Conservation (phyloP, 129 eudicot genomes). For the Dittrichia graveolens region DNA sequence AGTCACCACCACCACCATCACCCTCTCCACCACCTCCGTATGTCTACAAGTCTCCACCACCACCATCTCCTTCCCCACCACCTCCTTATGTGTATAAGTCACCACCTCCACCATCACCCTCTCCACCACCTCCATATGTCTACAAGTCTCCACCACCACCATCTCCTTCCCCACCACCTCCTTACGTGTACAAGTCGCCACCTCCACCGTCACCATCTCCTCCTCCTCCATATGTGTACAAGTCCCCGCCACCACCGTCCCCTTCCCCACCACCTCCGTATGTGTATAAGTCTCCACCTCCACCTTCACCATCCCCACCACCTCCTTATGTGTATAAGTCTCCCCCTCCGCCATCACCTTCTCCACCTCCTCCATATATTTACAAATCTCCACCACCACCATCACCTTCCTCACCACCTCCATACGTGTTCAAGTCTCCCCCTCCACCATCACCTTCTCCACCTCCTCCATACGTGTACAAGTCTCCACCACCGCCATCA, state of each 20-base stretch:
- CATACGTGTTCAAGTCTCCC: background rate
- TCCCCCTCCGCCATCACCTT: conserved; percentile 1
- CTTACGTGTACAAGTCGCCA: background rate
- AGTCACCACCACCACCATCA: conserved; percentile 3
- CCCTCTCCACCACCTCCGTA: conserved; percentile 10
- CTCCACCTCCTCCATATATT: background rate
- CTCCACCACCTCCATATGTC: background rate
- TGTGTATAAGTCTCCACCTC: background rate
- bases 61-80: background rate
- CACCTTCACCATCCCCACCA: background rate
- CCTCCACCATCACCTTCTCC: background rate
- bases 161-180: conserved; percentile 7
- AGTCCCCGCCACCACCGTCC: background rate
- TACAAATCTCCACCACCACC: conserved; percentile 5
- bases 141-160: background rate
- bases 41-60: conserved; percentile 2
- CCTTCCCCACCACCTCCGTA: background rate
- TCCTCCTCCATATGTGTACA: conserved; percentile 1
- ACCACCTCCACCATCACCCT: background rate
- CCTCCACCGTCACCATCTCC: conserved; percentile 13
- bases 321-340: conserved; percentile 10
- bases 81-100: background rate
- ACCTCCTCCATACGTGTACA: conserved; percentile 10
- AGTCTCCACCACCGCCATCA: conserved; percentile 25
- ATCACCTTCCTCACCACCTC: conserved; percentile 2